Evolutionary conservation across 345 rosid genomes (phyloP).

Genomic region (Linum lewisii): DNA sequence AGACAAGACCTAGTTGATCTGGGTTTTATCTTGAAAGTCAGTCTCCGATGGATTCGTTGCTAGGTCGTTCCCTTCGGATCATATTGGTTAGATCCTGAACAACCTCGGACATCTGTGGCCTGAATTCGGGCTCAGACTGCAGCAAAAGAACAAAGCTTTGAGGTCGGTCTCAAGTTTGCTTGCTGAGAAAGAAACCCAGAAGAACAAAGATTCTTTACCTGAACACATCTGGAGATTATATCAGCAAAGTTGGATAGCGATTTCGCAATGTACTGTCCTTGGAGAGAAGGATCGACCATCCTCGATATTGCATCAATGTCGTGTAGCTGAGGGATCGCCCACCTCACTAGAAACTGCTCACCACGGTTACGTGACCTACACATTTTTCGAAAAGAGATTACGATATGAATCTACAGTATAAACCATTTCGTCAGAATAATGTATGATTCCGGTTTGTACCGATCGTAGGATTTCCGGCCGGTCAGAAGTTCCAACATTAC

Average conservation of each 20-base stretch:
- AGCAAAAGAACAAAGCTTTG: neutral
- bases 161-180: neutral
- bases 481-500: constrained; percentile 97
- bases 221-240: constrained; percentile 85
- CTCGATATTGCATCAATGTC: constrained; percentile 80
- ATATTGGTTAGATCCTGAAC: constrained; percentile 87
- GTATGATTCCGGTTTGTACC: constrained; percentile 28
- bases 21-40: constrained; percentile 11
- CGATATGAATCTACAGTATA: neutral
- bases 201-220: constrained; percentile 35
- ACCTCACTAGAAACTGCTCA: constrained; percentile 87
- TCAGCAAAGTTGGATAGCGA: constrained; percentile 89
- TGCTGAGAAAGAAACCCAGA: neutral
- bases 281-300: constrained; percentile 92
- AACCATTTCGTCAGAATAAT: neutral
- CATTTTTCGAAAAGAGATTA: no score
- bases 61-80: constrained; percentile 59
- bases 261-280: constrained; percentile 74
- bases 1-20: neutral
- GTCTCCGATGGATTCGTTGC: constrained; percentile 42
- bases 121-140: constrained; percentile 75
- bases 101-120: constrained; percentile 89
- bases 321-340: constrained; percentile 95
- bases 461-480: constrained; percentile 78
- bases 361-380: constrained; percentile 59